phyloP scores from a whole-genome alignment of 1,139 yeast genomes.

The Eremothecium coryli region DNA sequence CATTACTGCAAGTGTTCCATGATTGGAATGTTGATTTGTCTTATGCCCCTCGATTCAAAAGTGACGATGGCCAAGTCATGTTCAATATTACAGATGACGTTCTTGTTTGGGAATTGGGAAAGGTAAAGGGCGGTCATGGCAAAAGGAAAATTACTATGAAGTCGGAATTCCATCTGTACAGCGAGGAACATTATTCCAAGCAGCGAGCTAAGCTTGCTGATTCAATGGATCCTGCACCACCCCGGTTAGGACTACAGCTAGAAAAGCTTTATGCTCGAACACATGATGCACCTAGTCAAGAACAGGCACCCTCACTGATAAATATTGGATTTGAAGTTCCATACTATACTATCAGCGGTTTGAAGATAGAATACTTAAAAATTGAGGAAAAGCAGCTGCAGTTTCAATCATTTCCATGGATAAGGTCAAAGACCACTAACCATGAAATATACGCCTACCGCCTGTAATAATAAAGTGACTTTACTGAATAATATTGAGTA shows the following conservation, averaged over 20 bases:
- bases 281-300: constrained; percentile 27
- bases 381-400: constrained; percentile 59
- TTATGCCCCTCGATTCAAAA: constrained; percentile 51
- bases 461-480: constrained; percentile 6
- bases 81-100: constrained; percentile 58
- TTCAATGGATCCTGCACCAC: constrained; percentile 38
- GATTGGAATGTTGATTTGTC: constrained; percentile 39
- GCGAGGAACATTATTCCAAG: constrained; percentile 44
- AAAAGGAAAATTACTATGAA: constrained; percentile 44
- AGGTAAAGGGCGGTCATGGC: constrained; percentile 43
- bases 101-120: constrained; percentile 51
- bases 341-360: constrained; percentile 59
- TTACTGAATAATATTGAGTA: constrained; percentile 5
- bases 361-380: constrained; percentile 63
- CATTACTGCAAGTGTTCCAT: constrained; percentile 34
- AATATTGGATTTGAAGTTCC: constrained; percentile 58
- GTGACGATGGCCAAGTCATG: constrained; percentile 56
- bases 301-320: constrained; percentile 34
- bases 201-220: constrained; percentile 37
- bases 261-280: constrained; percentile 30
- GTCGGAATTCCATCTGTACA: constrained; percentile 54
- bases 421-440: constrained; percentile 54
- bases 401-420: constrained; percentile 79
- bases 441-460: constrained; percentile 35
- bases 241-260: constrained; percentile 29